Evolutionary conservation across 1,139 yeast species (phyloP).

Genomic region (Suhomyces wounanorum): DNA sequence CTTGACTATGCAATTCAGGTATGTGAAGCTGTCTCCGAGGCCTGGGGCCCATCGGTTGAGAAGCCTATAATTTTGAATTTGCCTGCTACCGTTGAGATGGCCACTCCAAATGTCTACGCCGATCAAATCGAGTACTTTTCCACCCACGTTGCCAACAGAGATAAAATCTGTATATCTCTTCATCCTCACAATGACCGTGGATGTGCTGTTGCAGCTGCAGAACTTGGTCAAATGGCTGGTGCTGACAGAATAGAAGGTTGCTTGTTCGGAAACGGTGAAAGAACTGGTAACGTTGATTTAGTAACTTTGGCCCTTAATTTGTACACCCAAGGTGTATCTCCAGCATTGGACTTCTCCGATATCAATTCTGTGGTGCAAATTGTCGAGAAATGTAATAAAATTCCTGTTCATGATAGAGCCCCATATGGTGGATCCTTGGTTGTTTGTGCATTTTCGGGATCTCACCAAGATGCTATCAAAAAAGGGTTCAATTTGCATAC

Average conservation of each 20-base stretch:
- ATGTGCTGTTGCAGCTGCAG: constrained; percentile 97
- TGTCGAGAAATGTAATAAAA: constrained; percentile 92
- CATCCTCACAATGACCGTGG: constrained; percentile 98
- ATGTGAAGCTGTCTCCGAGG: constrained; percentile 92
- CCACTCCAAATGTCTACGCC: constrained; percentile 92
- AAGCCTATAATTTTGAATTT: constrained; percentile 90
- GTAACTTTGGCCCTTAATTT: constrained; percentile 90
- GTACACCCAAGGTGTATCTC: constrained; percentile 91
- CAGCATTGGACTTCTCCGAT: constrained; percentile 85
- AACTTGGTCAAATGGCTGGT: constrained; percentile 90
- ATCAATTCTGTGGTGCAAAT: constrained; percentile 77
- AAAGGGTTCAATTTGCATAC: constrained; percentile 79
- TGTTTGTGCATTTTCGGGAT: constrained; percentile 94
- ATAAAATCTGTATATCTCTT: constrained; percentile 81
- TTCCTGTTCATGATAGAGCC: constrained; percentile 90
- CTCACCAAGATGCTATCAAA: constrained; percentile 98
- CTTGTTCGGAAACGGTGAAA: constrained; percentile 95
- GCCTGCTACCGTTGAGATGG: constrained; percentile 98
- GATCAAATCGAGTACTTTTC: constrained; percentile 94
- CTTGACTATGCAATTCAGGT: constrained; percentile 79
- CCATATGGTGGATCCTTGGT: constrained; percentile 97
- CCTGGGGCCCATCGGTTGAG: constrained; percentile 86
- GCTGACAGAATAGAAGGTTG: constrained; percentile 99
- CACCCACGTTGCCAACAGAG: constrained; percentile 77
- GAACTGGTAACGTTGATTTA: constrained; percentile 96